Evolutionary conservation across 2,329 filamentous ascomycete species (phyloP).

Genomic region (Colletotrichum tropicale): DNA sequence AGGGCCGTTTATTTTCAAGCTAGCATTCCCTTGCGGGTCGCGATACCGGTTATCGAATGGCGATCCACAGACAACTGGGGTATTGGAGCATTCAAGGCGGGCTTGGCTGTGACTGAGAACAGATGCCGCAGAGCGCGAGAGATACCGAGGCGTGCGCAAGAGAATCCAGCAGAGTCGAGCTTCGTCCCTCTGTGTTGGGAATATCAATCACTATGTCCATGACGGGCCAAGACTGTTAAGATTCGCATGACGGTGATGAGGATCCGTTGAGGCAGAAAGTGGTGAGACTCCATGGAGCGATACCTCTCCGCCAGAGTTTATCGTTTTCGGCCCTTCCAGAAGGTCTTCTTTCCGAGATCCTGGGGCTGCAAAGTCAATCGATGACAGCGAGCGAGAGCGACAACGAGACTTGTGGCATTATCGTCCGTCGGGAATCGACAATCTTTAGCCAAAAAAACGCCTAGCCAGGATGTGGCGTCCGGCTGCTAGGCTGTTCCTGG

Average conservation of each 20-base stretch:
- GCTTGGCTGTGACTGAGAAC: neutral
- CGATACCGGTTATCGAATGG: neutral
- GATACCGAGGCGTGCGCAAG: neutral
- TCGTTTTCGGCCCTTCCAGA: neutral
- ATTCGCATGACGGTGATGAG: neutral
- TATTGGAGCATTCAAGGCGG: neutral
- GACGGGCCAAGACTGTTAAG: neutral
- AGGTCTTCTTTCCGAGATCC: neutral
- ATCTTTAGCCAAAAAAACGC: neutral
- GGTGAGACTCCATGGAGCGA: neutral
- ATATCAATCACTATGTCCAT: neutral
- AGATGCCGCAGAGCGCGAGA: neutral
- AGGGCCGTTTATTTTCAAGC: constrained; percentile 11
- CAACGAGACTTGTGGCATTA: neutral
- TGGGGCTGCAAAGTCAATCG: neutral
- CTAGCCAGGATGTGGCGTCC: constrained; percentile 7
- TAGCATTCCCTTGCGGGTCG: neutral
- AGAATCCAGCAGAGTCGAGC: neutral
- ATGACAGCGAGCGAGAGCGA: constrained; percentile 4
- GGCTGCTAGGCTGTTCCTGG: constrained; percentile 3
- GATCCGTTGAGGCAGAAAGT: neutral
- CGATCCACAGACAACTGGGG: neutral
- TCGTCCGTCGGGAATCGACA: neutral
- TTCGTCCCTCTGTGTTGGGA: neutral
- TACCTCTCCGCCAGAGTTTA: neutral